Conservation (phyloP, 2,329 filamentous ascomycete species). For the Pseudopyrenochaeta lycopersici region DNA sequence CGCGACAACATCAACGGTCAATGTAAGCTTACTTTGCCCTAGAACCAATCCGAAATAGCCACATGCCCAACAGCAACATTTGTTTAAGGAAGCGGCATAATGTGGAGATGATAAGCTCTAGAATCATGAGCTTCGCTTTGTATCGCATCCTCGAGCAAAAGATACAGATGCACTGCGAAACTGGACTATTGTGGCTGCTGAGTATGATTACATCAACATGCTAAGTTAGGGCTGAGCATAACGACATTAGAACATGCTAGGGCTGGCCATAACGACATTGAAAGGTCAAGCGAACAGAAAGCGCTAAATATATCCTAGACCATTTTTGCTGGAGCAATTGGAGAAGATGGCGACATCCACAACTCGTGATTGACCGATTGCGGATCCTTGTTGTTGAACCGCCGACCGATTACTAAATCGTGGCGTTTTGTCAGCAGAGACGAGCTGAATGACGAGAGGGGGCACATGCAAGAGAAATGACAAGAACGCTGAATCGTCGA, state of each 20-base stretch:
- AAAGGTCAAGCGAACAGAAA: too few species aligned
- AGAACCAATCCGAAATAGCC: background rate
- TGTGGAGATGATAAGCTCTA: background rate
- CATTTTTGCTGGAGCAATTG: background rate
- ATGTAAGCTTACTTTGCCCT: background rate
- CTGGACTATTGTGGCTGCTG: conserved; percentile 6
- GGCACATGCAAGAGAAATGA: background rate
- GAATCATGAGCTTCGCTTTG: background rate
- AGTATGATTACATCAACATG: background rate
- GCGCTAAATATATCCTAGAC: too few species aligned
- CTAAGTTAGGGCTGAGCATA: background rate
- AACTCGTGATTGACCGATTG: background rate
- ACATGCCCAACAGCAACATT: background rate
- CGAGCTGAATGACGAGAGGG: background rate
- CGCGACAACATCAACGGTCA: background rate
- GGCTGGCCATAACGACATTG: too few species aligned
- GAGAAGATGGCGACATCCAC: background rate
- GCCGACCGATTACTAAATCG: background rate
- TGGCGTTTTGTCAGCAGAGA: background rate
- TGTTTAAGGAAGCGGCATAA: background rate
- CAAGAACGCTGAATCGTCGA: background rate
- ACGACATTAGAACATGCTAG: too few species aligned
- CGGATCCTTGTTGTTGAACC: background rate
- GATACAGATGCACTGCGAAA: background rate
- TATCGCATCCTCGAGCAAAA: background rate